Percentiles rank a stretch among this genome's conserved stretches.
These are phyloP conservation scores for Leishmania gerbilli DNA, from an alignment of 208 protist genomes.

Conservation along the genomic window DNA sequence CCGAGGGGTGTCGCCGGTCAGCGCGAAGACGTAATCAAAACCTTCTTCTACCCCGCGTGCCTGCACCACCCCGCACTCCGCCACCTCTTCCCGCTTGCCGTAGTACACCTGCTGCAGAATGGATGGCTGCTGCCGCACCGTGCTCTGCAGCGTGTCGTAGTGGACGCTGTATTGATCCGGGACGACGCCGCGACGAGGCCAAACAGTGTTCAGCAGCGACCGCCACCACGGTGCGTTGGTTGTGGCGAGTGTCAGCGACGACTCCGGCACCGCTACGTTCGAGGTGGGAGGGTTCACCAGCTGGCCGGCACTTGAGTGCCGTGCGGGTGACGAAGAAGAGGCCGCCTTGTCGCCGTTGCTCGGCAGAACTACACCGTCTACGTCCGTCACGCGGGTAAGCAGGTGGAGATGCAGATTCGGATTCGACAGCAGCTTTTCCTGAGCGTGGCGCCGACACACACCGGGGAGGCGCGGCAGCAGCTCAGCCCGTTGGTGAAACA, in stretches of 20 bases:
- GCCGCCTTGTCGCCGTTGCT: background rate
- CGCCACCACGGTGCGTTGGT: constrained; percentile 18
- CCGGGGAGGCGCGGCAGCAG: constrained; percentile 68
- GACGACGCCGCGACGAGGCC: constrained; percentile 18
- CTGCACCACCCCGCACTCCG: constrained; percentile 35
- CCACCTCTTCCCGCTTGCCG: constrained; percentile 46
- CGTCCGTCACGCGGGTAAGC: constrained; percentile 52
- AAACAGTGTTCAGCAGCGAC: constrained; percentile 18
- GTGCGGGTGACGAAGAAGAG: background rate
- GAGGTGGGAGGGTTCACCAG: constrained; percentile 15
- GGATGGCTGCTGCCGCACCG: constrained; percentile 52
- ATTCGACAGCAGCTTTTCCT: constrained; percentile 48
- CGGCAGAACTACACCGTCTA: constrained; percentile 25
- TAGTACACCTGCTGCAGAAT: constrained; percentile 81
- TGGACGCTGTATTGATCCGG: constrained; percentile 43
- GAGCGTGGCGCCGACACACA: constrained; percentile 62
- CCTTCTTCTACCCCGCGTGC: constrained; percentile 31
- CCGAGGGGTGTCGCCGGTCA: constrained; percentile 68
- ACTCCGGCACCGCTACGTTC: background rate
- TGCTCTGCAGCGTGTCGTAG: constrained; percentile 60
- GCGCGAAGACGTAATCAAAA: constrained; percentile 89
- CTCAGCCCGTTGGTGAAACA: constrained; percentile 69
- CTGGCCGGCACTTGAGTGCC: background rate
- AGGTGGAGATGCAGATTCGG: constrained; percentile 62
- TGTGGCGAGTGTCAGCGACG: background rate